phyloP scores from a whole-genome alignment of 1,139 yeast genomes.

The Debaryomyces sp. region DNA sequence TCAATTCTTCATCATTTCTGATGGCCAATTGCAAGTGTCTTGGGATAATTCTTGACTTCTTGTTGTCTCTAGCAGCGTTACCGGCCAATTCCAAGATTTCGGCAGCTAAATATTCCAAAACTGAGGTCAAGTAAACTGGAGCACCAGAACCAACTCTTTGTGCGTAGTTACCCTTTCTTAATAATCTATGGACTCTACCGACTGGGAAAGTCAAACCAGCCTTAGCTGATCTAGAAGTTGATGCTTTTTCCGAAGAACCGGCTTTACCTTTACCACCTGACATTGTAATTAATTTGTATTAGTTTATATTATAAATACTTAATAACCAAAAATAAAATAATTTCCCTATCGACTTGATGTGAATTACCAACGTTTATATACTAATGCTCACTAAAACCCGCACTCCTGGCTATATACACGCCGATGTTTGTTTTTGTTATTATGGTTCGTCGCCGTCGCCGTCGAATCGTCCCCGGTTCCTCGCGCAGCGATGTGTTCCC shows the following conservation, averaged over 20 bases:
- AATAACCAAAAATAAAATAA: background rate
- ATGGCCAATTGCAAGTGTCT: conserved; percentile 57
- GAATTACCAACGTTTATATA: conserved; percentile 9
- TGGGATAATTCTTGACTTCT: conserved; percentile 59
- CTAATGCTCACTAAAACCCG: background rate
- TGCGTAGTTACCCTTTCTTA: conserved; percentile 58
- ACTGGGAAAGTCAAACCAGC: conserved; percentile 60
- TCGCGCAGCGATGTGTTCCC: background rate
- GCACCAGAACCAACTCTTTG: conserved; percentile 61
- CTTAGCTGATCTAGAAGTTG: conserved; percentile 56
- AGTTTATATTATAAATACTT: conserved; percentile 12
- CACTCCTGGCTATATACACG: conserved; percentile 5
- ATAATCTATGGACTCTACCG: conserved; percentile 58
- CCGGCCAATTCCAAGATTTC: conserved; percentile 60
- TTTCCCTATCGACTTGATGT: background rate
- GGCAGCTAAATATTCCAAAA: conserved; percentile 55
- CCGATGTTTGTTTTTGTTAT: conserved; percentile 7
- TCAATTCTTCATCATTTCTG: conserved; percentile 58
- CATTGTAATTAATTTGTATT: conserved; percentile 30
- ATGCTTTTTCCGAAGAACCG: conserved; percentile 54
- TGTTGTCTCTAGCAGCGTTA: conserved; percentile 61
- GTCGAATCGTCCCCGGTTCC: background rate
- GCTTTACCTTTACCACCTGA: conserved; percentile 60
- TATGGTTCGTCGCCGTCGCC: conserved; percentile 2
- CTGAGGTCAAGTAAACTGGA: conserved; percentile 56